Conservation (phyloP, 352 stramenopile species). For the Peronospora destructor region DNA sequence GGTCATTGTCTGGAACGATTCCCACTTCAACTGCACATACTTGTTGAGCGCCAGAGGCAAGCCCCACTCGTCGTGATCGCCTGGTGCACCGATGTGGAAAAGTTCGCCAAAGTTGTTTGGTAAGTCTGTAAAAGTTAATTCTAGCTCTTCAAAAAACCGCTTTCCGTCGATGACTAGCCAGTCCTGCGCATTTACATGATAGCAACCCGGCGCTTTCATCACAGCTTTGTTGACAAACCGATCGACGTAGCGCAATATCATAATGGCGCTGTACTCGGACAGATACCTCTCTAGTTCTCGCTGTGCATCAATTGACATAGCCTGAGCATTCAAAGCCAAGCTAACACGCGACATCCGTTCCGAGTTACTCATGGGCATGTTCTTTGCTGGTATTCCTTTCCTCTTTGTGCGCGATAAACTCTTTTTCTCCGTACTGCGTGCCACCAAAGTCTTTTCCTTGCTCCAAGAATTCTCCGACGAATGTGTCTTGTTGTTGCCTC, state of each 20-base stretch:
- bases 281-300: conserved; percentile 60
- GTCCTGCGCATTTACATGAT: conserved; percentile 44
- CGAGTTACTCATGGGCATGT: conserved; percentile 34
- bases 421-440: conserved; percentile 21
- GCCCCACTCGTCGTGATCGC: conserved; percentile 40
- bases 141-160: conserved; percentile 59
- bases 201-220: conserved; percentile 59
- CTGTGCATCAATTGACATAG: conserved; percentile 62
- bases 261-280: conserved; percentile 73
- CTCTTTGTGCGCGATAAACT: conserved; percentile 22
- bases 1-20: conserved; percentile 46
- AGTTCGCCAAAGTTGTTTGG: conserved; percentile 43
- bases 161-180: conserved; percentile 60
- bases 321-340: conserved; percentile 52
- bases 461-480: conserved; percentile 17
- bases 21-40: conserved; percentile 78
- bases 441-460: conserved; percentile 8
- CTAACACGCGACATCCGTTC: conserved; percentile 55
- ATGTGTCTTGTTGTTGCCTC: conserved; percentile 24
- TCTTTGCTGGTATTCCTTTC: conserved; percentile 35
- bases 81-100: conserved; percentile 31
- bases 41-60: conserved; percentile 56
- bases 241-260: conserved; percentile 77
- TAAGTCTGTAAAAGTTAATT: conserved; percentile 56
- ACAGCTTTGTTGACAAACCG: conserved; percentile 70